These are phyloP conservation scores for Blastocystis sp. DNA, from an alignment of 352 stramenopile genomes.

Conservation along the genomic window DNA sequence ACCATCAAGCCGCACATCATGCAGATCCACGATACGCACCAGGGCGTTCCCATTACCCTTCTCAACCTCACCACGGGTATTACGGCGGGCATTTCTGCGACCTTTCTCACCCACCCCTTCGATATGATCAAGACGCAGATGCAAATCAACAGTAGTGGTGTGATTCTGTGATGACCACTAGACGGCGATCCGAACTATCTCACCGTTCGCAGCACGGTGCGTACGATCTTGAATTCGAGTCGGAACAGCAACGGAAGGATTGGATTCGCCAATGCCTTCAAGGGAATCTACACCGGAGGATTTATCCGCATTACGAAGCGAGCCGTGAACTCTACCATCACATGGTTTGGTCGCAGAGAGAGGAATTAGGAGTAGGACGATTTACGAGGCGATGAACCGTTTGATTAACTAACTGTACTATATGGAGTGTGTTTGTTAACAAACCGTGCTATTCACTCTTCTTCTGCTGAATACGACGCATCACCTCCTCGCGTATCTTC, in stretches of 20 bases:
- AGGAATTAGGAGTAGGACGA: slow-evolving; percentile 8
- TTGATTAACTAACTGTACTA: slow-evolving; percentile 34
- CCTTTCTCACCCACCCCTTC: slow-evolving; percentile 47
- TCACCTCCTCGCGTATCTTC: slow-evolving; percentile 42
- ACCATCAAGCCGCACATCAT: slow-evolving; percentile 61
- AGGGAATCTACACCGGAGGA: slow-evolving; percentile 47
- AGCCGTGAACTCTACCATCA: slow-evolving; percentile 48
- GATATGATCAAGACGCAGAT: slow-evolving; percentile 67
- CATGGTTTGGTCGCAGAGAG: slow-evolving; percentile 2
- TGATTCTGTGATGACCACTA: not conserved
- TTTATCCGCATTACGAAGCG: slow-evolving; percentile 62
- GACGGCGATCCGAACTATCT: slow-evolving; percentile 61
- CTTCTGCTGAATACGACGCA: slow-evolving; percentile 1
- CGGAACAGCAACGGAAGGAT: not conserved
- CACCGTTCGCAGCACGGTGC: slow-evolving; percentile 42
- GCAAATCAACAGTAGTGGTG: slow-evolving; percentile 46
- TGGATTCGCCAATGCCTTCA: not conserved
- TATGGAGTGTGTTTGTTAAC: slow-evolving; percentile 1
- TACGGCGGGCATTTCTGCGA: slow-evolving; percentile 32
- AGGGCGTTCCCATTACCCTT: slow-evolving; percentile 21
- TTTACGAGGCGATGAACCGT: slow-evolving; percentile 62
- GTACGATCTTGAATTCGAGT: slow-evolving; percentile 19
- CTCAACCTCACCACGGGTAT: slow-evolving; percentile 46
- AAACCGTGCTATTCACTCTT: not conserved
- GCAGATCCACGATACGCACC: not conserved